Evolutionary conservation across 345 rosid genomes (phyloP).

Genomic region (Brassica napus): DNA sequence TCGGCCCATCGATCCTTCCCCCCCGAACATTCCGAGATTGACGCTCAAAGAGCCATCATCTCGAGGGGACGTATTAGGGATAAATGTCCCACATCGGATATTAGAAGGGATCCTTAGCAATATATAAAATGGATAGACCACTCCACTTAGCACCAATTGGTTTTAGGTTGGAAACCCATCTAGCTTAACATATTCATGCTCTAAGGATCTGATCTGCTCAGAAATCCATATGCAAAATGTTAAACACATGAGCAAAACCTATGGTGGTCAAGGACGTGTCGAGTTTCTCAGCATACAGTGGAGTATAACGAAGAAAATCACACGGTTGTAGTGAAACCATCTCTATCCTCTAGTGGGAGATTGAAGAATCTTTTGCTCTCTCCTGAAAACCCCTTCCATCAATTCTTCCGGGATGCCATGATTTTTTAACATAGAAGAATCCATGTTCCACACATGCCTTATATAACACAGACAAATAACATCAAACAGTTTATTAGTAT

Average conservation of each 20-base stretch:
- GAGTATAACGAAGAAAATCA: conserved; percentile 64
- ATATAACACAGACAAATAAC: conserved; percentile 3
- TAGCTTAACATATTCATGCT: no score
- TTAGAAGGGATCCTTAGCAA: no score
- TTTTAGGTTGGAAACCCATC: no score
- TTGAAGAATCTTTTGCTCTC: conserved; percentile 66
- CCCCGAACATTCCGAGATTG: no score
- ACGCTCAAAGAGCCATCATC: no score
- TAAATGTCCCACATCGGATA: no score
- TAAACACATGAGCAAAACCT: conserved; percentile 14
- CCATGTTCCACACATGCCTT: conserved; percentile 85
- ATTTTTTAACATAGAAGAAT: conserved; percentile 84
- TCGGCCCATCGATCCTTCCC: no score
- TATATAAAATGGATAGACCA: no score
- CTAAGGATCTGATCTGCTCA: no score
- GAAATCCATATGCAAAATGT: no score
- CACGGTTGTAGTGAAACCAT: conserved; percentile 53
- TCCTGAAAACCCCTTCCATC: conserved; percentile 39
- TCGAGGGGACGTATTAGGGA: no score
- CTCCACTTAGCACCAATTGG: no score
- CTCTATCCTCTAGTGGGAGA: conserved; percentile 57
- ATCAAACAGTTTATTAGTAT: neutral
- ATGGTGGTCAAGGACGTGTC: conserved; percentile 28
- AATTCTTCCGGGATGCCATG: conserved; percentile 71
- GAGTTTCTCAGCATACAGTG: conserved; percentile 62